Base-by-base conservation (phyloP, 805 yeast species). In the Kuraishia cidri region DNA sequence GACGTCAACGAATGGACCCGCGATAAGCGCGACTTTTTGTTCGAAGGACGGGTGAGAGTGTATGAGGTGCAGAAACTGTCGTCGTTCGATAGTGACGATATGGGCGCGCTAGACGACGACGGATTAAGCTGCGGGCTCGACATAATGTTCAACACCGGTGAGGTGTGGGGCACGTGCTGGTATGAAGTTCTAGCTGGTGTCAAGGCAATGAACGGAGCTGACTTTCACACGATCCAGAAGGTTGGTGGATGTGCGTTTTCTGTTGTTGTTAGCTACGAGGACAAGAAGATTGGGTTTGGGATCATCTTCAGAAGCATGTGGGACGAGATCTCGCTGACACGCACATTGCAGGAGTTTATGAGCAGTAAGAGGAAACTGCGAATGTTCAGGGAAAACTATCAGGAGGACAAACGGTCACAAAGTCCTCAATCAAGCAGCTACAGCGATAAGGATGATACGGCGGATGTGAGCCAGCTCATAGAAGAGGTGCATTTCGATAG, bases 251-350 rank as follows among this genome's bases (percentile, higher is more conserved):
- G 30, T 16, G 9, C 7, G 23, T 7, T 20, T 10, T 20, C 10
- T 28, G 15, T 32, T 51, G 10, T 35, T 37, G 4, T 12, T 29
- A 15, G 37, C 5, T 28, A 37, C 3, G 32, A 34, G 7, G 34
- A 29, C 13, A 24, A 13, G 14, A 37, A 39, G 14, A 34, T 50
- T 23, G 54, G 48, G 1, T 19, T 54, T 7, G 53, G 54, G 2
- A 43, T 54, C 48, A 40, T 45, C 11, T 12, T 54, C 12, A 39
- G 46, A 28, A 50, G 42, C 27, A 43, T 46, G 26, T 46, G 42
- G 13, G 53, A 46, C 25, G 55, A 52, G 32, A 36, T 43, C 11
- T 22, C 25, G 17, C 25, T 32, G 3, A 23, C 22, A 14, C 26
- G 27, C 14, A 28, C 31, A 11, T 9, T 32, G 12, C 26, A 27